phyloP scores from a whole-genome alignment of 2,329 filamentous ascomycete species.

The Nemania bipapillata region DNA sequence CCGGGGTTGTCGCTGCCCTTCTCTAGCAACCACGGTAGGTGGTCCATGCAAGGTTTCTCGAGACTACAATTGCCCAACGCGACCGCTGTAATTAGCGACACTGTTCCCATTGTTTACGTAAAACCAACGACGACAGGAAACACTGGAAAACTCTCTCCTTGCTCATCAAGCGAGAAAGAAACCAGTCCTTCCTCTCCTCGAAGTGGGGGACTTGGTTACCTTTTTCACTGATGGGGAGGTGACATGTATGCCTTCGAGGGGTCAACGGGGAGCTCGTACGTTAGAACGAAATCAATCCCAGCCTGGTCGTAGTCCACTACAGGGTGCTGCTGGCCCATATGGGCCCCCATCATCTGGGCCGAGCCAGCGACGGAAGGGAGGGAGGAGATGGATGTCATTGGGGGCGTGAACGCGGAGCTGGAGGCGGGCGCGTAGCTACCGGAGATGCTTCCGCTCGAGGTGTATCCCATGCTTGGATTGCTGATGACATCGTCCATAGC shows the following conservation, averaged over 20 bases:
- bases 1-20: slow-evolving; percentile 67
- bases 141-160: slow-evolving; percentile 40
- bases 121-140: slow-evolving; percentile 27
- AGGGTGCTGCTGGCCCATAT: slow-evolving; percentile 48
- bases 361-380: slow-evolving; percentile 56
- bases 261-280: slow-evolving; percentile 72
- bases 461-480: slow-evolving; percentile 61
- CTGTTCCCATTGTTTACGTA: slow-evolving; percentile 40
- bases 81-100: slow-evolving; percentile 59
- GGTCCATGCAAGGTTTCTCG: slow-evolving; percentile 92
- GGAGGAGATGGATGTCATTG: slow-evolving; percentile 58
- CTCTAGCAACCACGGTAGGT: slow-evolving; percentile 81
- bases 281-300: slow-evolving; percentile 89
- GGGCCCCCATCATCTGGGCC: slow-evolving; percentile 49
- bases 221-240: slow-evolving; percentile 67
- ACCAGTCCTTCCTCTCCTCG: slow-evolving; percentile 42
- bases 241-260: slow-evolving; percentile 73
- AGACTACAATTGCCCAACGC: slow-evolving; percentile 68
- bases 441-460: slow-evolving; percentile 67
- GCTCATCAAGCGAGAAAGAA: slow-evolving; percentile 41
- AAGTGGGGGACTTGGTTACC: slow-evolving; percentile 40
- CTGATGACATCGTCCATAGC: slow-evolving; percentile 58
- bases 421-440: slow-evolving; percentile 68
- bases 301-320: slow-evolving; percentile 80
- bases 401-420: slow-evolving; percentile 61